Percentiles rank a stretch among this genome's conserved stretches.
Conservation (phyloP, 176 grass and related monocot genomes). For the Oropetium thomaeum region DNA sequence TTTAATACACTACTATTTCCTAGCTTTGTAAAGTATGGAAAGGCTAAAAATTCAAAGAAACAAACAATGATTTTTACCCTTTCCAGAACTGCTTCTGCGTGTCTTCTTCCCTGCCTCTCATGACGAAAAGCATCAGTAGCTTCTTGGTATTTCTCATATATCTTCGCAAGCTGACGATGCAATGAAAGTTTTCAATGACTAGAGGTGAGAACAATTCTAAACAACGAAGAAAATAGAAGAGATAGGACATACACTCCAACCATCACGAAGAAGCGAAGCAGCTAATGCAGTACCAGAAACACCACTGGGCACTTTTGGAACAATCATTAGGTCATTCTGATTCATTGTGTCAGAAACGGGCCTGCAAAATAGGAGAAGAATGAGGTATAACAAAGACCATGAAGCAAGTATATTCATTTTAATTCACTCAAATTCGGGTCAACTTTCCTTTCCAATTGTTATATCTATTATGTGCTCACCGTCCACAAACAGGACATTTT, state of each 20-base stretch:
- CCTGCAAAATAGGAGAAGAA: constrained; percentile 41
- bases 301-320: constrained; percentile 73
- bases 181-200: constrained; percentile 26
- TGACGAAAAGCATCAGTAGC: constrained; percentile 87
- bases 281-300: constrained; percentile 98
- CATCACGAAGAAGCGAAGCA: constrained; percentile 87
- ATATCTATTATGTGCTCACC: background rate
- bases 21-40: background rate
- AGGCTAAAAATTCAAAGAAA: background rate
- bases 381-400: background rate
- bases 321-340: constrained; percentile 56
- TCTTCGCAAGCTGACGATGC: constrained; percentile 77
- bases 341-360: constrained; percentile 44
- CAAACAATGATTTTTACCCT: constrained; percentile 52
- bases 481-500: background rate
- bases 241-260: constrained; percentile 84
- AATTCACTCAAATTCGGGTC: background rate
- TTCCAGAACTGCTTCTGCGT: constrained; percentile 89
- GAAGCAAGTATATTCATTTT: background rate
- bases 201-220: constrained; percentile 22
- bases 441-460: background rate
- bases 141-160: constrained; percentile 99
- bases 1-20: no score
- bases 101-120: constrained; percentile 81
- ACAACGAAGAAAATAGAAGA: constrained; percentile 13